Evolutionary conservation across 306 rosid species (phyloP).

Genomic region (Pterocarpus macrocarpus): DNA sequence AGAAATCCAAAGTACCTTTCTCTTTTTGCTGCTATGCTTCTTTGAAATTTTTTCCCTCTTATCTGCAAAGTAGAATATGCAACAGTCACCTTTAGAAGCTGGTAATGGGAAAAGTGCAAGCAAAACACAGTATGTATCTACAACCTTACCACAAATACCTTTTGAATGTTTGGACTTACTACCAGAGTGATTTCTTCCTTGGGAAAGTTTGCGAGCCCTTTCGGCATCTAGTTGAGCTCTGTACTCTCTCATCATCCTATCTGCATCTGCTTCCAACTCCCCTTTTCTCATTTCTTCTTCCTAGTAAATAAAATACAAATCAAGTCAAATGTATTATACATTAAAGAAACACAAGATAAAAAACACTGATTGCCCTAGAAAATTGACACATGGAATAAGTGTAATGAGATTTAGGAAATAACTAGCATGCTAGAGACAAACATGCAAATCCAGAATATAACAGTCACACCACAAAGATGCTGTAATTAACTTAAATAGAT

Average conservation of each 20-base stretch:
- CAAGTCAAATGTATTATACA: conserved; percentile 5
- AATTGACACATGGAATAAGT: conserved; percentile 7
- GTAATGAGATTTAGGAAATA: conserved; percentile 32
- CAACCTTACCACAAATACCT: conserved; percentile 60
- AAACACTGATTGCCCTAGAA: conserved; percentile 20
- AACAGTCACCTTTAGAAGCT: conserved; percentile 41
- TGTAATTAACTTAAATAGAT: not conserved
- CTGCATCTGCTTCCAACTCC: conserved; percentile 93
- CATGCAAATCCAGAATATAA: conserved; percentile 20
- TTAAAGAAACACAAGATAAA: conserved; percentile 36
- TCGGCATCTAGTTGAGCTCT: conserved; percentile 99
- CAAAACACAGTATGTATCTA: conserved; percentile 10
- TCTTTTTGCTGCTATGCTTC: conserved; percentile 91
- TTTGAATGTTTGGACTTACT: conserved; percentile 72
- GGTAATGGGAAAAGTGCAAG: not conserved
- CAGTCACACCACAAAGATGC: conserved; percentile 21
- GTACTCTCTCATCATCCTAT: conserved; percentile 96
- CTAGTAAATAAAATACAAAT: conserved; percentile 55
- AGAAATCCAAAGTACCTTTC: conserved; percentile 73
- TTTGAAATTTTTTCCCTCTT: conserved; percentile 79
- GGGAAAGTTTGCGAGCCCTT: conserved; percentile 89
- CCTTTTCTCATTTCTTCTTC: conserved; percentile 95
- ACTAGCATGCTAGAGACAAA: conserved; percentile 33
- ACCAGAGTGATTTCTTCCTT: conserved; percentile 86
- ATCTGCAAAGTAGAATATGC: conserved; percentile 60